Conservation (phyloP, 2,329 filamentous ascomycete species). For the Trichoderma guizhouense region DNA sequence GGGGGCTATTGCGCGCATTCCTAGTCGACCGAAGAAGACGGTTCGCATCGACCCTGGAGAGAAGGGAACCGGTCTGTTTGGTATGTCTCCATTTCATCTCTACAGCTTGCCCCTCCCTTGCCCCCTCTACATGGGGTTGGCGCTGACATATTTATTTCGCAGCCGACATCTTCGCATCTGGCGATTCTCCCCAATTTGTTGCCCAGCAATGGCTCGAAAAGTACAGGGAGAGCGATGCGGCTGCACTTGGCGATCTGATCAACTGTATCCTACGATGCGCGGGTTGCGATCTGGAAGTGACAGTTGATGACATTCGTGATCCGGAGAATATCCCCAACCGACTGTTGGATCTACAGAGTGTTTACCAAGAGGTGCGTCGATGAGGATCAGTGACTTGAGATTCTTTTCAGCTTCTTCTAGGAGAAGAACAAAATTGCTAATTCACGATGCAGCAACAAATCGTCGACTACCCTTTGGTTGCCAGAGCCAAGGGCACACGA, state of each 20-base stretch:
- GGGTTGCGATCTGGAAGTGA: conserved; percentile 77
- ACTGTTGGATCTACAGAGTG: conserved; percentile 79
- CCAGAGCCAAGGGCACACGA: conserved; percentile 70
- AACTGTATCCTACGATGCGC: conserved; percentile 68
- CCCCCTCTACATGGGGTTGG: not conserved
- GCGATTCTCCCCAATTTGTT: conserved; percentile 53
- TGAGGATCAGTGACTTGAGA: not conserved
- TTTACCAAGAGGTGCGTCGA: conserved; percentile 67
- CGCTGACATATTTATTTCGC: conserved; percentile 10
- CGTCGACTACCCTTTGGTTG: conserved; percentile 87
- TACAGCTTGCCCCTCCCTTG: conserved; percentile 23
- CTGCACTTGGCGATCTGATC: conserved; percentile 59
- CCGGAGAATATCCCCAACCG: conserved; percentile 79
- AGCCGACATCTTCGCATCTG: conserved; percentile 64
- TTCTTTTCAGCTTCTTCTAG: not conserved
- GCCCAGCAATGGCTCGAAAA: conserved; percentile 58
- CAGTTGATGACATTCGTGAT: conserved; percentile 80
- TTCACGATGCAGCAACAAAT: conserved; percentile 58
- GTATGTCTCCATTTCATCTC: conserved; percentile 37
- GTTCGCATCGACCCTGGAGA: conserved; percentile 50
- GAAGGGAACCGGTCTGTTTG: conserved; percentile 54
- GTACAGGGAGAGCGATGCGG: conserved; percentile 53
- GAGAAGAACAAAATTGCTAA: conserved; percentile 27
- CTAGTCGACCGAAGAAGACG: conserved; percentile 55
- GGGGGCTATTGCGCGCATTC: conserved; percentile 43